These are phyloP conservation scores for Rhodotorula taiwanensis DNA, from an alignment of 768 basidiomycete genomes.

Conservation along the genomic window DNA sequence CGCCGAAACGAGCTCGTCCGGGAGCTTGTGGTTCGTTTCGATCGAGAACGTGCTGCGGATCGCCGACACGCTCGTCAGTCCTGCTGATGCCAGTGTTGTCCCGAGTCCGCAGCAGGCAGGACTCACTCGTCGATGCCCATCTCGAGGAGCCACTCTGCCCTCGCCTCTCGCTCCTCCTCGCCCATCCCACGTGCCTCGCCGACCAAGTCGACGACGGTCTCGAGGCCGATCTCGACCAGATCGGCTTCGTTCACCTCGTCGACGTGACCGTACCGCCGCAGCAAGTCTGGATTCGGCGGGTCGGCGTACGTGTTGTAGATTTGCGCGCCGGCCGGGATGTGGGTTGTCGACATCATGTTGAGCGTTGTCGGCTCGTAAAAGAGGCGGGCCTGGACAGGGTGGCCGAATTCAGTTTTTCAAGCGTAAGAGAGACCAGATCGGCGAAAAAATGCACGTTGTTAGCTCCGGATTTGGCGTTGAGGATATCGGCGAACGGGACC, in stretches of 20 bases:
- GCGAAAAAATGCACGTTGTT: constrained; percentile 61
- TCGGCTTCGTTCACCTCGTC: constrained; percentile 51
- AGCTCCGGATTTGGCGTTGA: constrained; percentile 77
- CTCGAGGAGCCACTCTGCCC: constrained; percentile 92
- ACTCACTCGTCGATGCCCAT: constrained; percentile 76
- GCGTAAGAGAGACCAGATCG: background rate
- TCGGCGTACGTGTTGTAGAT: constrained; percentile 98
- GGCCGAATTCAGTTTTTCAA: background rate
- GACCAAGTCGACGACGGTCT: constrained; percentile 35
- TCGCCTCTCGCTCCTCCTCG: constrained; percentile 49
- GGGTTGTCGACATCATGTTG: constrained; percentile 71
- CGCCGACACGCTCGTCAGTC: background rate
- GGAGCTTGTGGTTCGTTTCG: constrained; percentile 51
- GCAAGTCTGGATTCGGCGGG: constrained; percentile 78
- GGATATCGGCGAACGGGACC: constrained; percentile 93
- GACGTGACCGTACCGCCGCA: constrained; percentile 90
- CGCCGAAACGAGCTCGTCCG: constrained; percentile 59
- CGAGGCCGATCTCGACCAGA: constrained; percentile 39
- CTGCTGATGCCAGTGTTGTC: background rate
- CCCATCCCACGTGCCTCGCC: constrained; percentile 19
- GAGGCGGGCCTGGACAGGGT: constrained; percentile 60
- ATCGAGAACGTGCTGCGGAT: constrained; percentile 54
- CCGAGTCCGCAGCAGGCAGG: no score
- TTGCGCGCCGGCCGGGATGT: constrained; percentile 70
- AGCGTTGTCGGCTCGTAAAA: constrained; percentile 68